Evolutionary conservation across 495 filamentous ascomycete species (phyloP), one percentile per base, ranked within the genome.

Genomic region (Penicillium coffeae): DNA sequence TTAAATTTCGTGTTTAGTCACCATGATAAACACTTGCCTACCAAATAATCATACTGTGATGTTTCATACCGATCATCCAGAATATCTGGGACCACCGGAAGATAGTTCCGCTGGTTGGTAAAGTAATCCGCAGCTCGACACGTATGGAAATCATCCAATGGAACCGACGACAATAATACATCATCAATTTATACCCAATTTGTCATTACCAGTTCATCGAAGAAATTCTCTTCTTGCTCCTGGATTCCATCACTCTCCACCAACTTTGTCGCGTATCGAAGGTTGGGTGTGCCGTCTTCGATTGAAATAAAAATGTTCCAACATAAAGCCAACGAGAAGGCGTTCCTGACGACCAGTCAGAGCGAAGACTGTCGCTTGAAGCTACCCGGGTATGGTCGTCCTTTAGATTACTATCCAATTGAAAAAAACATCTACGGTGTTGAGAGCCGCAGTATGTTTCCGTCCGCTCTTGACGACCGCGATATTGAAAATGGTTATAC

Each of bases 311-410:
- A 21, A 10, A 67, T 67, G 64, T 60, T 59, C 46, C 59, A 63
- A 37, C 51, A 56, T 21, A 9, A 14, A 22, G 20, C 48, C 36
- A 47, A 48, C 16, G 42, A 51, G 18, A 13, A 50, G 8, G 16
- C 25, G 1, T 51, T 54, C 16, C 34, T 52, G 3, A 16, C 18
- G 2, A 8, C 25, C 3, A 38, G 32, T 5, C 50, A 49, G 13
- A 45, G 32, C 15, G 36, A 40, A 32, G 61, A 64, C 20, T 30
- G 13, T 36, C 56, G 50, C 2, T 55, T 64, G 12, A 8, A 30
- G 19, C 63, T 73, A 13, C 74, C 73, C n/a, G 73, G 74, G 13
- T 72, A 67, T 55, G 60, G 66, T 9, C 62, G 70, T 12, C 69
- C 71, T 13, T 43, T 76, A 20, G 65, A 67, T 49, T 71, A 42